Conservation (phyloP, 108 stramenopile genomes). For the Chaetoceros tenuissimus region DNA sequence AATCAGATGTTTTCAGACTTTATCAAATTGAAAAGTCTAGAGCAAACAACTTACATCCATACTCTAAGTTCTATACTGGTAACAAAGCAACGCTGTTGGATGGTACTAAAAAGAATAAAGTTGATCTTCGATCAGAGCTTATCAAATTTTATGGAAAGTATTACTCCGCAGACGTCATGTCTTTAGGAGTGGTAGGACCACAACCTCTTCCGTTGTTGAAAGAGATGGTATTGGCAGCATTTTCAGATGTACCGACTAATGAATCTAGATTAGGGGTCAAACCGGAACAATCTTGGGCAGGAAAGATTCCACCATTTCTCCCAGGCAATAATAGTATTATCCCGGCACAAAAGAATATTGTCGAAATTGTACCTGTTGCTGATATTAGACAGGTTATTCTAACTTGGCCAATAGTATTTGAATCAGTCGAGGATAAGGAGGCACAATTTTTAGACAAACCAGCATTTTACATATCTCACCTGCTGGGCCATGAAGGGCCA, state of each 20-base stretch:
- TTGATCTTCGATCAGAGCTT: slow-evolving; percentile 74
- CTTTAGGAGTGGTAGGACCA: slow-evolving; percentile 82
- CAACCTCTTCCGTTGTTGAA: slow-evolving; percentile 54
- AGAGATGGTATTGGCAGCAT: slow-evolving; percentile 63
- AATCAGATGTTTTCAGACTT: slow-evolving; percentile 76
- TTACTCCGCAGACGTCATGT: slow-evolving; percentile 93
- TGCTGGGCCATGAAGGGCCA: slow-evolving; percentile 85
- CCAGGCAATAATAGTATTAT: slow-evolving; percentile 25
- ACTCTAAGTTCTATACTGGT: slow-evolving; percentile 90
- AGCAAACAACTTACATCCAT: slow-evolving; percentile 82
- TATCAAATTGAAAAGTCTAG: slow-evolving; percentile 85
- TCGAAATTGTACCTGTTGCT: slow-evolving; percentile 74
- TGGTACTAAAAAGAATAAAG: slow-evolving; percentile 51
- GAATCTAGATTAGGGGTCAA: slow-evolving; percentile 30
- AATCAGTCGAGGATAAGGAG: slow-evolving; percentile 36
- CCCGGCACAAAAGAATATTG: slow-evolving; percentile 42
- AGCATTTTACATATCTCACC: slow-evolving; percentile 57
- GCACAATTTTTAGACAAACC: slow-evolving; percentile 46
- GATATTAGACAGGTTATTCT: slow-evolving; percentile 70
- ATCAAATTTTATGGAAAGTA: slow-evolving; percentile 80
- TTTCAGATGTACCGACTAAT: slow-evolving; percentile 47
- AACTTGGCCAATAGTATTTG: slow-evolving; percentile 67
- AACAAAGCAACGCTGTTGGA: slow-evolving; percentile 77
- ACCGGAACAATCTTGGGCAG: slow-evolving; percentile 66
- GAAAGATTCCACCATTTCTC: slow-evolving; percentile 38